Evolutionary conservation across 2,329 filamentous ascomycete genomes (phyloP), one percentile per base, ranked within the genome.

Genomic region (Harringtonia lauricola): DNA sequence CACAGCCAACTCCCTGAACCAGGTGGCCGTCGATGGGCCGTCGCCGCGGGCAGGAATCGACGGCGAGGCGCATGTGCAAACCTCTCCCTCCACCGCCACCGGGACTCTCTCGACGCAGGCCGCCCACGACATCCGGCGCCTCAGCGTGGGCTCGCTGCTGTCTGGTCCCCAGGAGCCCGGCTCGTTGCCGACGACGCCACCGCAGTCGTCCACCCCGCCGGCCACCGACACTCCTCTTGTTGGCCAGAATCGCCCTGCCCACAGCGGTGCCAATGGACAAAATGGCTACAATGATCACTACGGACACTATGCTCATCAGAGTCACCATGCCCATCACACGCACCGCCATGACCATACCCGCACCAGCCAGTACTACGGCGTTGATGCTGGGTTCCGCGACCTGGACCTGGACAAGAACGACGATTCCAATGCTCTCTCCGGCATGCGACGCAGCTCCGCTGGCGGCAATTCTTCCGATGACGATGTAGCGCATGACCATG

Each of bases 371-470:
- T 74, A 70, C 36, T 87, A 84, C 56, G 85, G 86, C 7, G 73
- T 83, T 47, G 86, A 90, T 55, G 68, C 76, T 44, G 86, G 85
- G 1, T 68, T 78, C 47, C 71, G 72, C 10, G 85, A 90, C 60
- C 63, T 76, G 18, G 85, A 90, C 53, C 64, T 84, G 1, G 76
- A 77, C 24, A 74, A 71, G 41, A 89, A 89, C 52, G 76, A 87
- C 54, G 85, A 90, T 51, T 62, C 65, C 26, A 73, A 73, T 40
- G 83, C 83, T 15, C 79, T 89, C 33, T 71, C 71, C 14, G 58
- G 57, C 3, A 26, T 31, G 19, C 17, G 31, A 26, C 34, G 26
- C 12, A 59, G 64, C 21, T 54, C 54, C 31, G 49, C 54, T 2
- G 59, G 63, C n/a, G 58, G 61, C 13, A 53, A 57, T 7, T 58